Percentiles rank a stretch among this genome's conserved stretches.
phyloP scores from a whole-genome alignment of 2,329 filamentous ascomycete species.

The Lecanosticta acicola region DNA sequence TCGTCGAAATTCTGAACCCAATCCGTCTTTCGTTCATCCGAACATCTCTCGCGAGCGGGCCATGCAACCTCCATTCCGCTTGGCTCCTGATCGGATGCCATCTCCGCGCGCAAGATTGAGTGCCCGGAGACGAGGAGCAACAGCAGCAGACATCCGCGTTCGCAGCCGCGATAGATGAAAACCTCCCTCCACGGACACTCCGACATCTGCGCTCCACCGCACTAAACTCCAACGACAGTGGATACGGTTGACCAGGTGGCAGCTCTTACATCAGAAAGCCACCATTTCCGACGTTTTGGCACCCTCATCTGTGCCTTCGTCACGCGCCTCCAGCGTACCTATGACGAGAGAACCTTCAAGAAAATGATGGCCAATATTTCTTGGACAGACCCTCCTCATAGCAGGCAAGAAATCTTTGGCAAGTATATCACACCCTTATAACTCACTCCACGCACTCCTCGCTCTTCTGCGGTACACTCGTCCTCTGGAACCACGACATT shows the following conservation, averaged over 20 bases:
- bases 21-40: neutral
- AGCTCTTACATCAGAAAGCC: constrained; percentile 16
- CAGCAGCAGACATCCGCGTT: neutral
- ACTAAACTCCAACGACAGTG: constrained; percentile 6
- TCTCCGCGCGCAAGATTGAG: neutral
- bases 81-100: neutral
- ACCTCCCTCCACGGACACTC: neutral
- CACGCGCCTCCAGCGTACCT: constrained; percentile 15
- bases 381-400: neutral
- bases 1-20: neutral
- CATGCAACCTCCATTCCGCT: too few relatives aligned
- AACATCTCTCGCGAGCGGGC: too few relatives aligned
- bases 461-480: neutral
- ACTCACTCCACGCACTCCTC: neutral
- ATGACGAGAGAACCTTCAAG: constrained; percentile 16
- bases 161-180: neutral
- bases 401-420: neutral
- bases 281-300: constrained; percentile 16
- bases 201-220: constrained; percentile 9
- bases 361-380: constrained; percentile 8
- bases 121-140: neutral
- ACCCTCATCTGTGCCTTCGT: constrained; percentile 6
- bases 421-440: neutral
- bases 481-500: neutral
- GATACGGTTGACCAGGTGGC: constrained; percentile 16